These are phyloP conservation scores for Backusella circina DNA, from an alignment of 192 early-diverging fungal species.

Conservation along the genomic window DNA sequence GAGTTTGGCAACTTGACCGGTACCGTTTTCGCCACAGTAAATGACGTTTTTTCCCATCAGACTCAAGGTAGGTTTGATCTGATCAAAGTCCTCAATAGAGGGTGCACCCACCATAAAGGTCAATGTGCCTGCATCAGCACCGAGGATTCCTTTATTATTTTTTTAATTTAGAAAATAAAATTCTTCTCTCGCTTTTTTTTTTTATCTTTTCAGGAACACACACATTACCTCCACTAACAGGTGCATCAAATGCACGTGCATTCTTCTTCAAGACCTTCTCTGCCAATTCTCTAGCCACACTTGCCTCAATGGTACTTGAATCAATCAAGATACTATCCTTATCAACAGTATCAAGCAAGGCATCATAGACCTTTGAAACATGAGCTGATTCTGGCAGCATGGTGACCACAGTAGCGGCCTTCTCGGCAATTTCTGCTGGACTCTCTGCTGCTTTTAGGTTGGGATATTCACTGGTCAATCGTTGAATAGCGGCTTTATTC, in stretches of 20 bases:
- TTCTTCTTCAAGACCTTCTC: constrained; percentile 55
- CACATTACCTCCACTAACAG: constrained; percentile 83
- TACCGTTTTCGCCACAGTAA: constrained; percentile 78
- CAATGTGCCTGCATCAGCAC: constrained; percentile 84
- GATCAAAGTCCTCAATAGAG: constrained; percentile 52
- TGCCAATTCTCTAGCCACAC: constrained; percentile 71
- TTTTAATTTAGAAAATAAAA: background rate
- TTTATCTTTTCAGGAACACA: background rate
- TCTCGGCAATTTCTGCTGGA: constrained; percentile 68
- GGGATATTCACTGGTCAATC: constrained; percentile 49
- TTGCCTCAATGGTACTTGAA: constrained; percentile 90
- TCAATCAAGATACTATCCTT: constrained; percentile 69
- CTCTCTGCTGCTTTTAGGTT: constrained; percentile 53
- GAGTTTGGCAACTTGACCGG: constrained; percentile 92
- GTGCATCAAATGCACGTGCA: constrained; percentile 79
- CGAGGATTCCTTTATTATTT: constrained; percentile 59
- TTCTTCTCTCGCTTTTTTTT: background rate
- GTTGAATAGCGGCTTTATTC: constrained; percentile 47
- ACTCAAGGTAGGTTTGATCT: constrained; percentile 54
- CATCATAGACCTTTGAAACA: constrained; percentile 74
- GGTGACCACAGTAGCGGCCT: constrained; percentile 77
- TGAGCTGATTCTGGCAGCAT: constrained; percentile 87
- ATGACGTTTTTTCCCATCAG: constrained; percentile 91
- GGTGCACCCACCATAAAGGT: constrained; percentile 95
- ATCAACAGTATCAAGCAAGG: constrained; percentile 20